Base-by-base conservation (phyloP, 1,139 yeast species). In the Yamadazyma buinensis region DNA sequence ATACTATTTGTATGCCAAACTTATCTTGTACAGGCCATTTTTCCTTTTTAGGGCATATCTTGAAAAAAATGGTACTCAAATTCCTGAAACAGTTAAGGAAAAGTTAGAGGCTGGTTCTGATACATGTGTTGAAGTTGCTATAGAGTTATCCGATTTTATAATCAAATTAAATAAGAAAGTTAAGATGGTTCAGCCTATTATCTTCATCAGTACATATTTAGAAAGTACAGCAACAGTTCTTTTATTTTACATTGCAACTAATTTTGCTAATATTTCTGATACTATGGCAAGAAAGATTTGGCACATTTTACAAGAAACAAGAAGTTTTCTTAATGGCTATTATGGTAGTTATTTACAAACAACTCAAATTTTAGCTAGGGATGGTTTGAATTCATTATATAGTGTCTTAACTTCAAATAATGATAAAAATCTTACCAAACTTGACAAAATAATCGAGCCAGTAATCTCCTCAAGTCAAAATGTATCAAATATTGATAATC, bases 161-260 rank as follows among this genome's bases (percentile, higher is more conserved):
- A 41, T 42, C 7, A 26, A 27, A 11, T 38, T 42, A 28, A 42
- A 42, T 29, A 36, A 32, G 10, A 39, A 39, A 26, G 36, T 35
- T 6, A 24, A 39, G 15, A 37, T 40, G 43, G 12, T 35, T 10
- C 46, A 42, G 18, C 46, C 46, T n/a, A 39, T 42, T 9, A 23
- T 42, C 1, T 42, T 42, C 24, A 34, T 42, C 15, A 36, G 42
- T 23, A 42, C 43, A 5, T 42, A 42, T 26, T 23, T 42, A 7
- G 46, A 42, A 24, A 41, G 43, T 29, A 37, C 44, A 3, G 41
- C 44, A 5, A 42, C 44, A 4, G 44, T 41, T 2, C 33, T 42
- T 19, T 33, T 42, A 23, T 42, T 42, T 26, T 42, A 40, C 25
- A 41, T 42, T 5, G 36, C 36, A 17, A 42, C 40, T 19, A 26